These are phyloP conservation scores for Neopestalotiopsis rosae DNA, from an alignment of 2,329 filamentous ascomycete species.

Conservation along the genomic window DNA sequence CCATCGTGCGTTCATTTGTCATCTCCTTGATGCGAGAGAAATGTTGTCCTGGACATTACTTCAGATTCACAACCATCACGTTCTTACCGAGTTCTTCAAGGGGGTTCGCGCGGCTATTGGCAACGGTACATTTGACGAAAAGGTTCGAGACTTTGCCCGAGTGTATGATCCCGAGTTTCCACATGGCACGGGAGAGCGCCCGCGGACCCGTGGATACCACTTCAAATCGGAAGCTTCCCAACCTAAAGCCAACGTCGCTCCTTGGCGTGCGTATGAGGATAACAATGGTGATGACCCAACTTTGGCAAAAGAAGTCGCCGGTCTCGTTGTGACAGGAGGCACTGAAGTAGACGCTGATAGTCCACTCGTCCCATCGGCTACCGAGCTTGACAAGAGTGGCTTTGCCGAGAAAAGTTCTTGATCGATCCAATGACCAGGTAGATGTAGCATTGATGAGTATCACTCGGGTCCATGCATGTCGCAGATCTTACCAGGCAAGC, in stretches of 20 bases:
- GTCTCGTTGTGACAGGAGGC: slow-evolving; percentile 35
- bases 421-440: not conserved
- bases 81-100: slow-evolving; percentile 75
- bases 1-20: slow-evolving; percentile 85
- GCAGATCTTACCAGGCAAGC: not conserved
- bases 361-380: slow-evolving; percentile 51
- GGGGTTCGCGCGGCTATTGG: slow-evolving; percentile 71
- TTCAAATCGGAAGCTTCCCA: slow-evolving; percentile 73
- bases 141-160: slow-evolving; percentile 45
- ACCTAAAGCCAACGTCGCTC: slow-evolving; percentile 70
- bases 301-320: slow-evolving; percentile 52
- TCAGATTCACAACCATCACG: slow-evolving; percentile 87
- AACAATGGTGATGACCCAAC: slow-evolving; percentile 34
- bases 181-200: slow-evolving; percentile 75
- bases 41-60: slow-evolving; percentile 96
- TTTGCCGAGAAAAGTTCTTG: slow-evolving; percentile 52
- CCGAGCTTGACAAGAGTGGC: slow-evolving; percentile 59
- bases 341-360: slow-evolving; percentile 51
- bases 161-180: slow-evolving; percentile 76
- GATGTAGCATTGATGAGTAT: not conserved
- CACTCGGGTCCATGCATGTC: not conserved
- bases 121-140: slow-evolving; percentile 66
- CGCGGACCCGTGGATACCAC: slow-evolving; percentile 82
- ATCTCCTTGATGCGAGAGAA: slow-evolving; percentile 87
- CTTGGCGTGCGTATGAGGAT: slow-evolving; percentile 64